Evolutionary conservation across 495 filamentous ascomycete species (phyloP).

Genomic region (Thermothielavioides terrestris): DNA sequence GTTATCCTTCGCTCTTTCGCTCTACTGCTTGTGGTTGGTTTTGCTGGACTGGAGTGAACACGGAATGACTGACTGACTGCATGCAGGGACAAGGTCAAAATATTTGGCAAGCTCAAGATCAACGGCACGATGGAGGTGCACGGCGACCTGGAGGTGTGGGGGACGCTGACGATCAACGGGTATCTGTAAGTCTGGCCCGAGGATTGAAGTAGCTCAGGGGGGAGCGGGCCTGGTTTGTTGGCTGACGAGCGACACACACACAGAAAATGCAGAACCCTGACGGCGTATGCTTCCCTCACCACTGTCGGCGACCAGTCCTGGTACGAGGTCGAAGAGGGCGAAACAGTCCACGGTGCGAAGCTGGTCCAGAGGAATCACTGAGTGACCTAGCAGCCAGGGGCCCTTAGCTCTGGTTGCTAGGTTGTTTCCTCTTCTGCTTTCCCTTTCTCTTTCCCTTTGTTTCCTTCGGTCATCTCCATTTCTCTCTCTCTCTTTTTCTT

Average conservation of each 20-base stretch:
- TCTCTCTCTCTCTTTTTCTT: neutral
- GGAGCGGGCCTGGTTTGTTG: too few relatives aligned
- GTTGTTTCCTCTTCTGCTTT: too few relatives aligned
- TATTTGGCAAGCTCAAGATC: conserved; percentile 34
- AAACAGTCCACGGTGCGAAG: conserved; percentile 31
- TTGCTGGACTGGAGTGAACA: neutral
- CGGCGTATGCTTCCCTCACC: conserved; percentile 31
- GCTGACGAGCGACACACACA: neutral
- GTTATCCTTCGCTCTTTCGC: neutral
- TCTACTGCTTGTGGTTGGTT: neutral
- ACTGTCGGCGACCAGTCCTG: conserved; percentile 33
- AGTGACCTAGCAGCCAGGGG: too few relatives aligned
- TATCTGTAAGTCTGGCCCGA: conserved; percentile 34
- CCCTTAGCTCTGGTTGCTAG: too few relatives aligned
- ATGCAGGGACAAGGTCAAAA: conserved; percentile 32
- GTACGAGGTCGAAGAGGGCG: conserved; percentile 27
- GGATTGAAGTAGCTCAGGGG: too few relatives aligned
- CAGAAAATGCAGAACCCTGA: conserved; percentile 30
- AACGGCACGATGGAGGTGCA: conserved; percentile 27
- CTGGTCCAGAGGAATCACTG: conserved; percentile 24
- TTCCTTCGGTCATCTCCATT: too few relatives aligned
- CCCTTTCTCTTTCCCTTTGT: too few relatives aligned
- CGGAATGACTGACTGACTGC: neutral
- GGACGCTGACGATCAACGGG: conserved; percentile 29
- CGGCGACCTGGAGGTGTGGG: conserved; percentile 32